Conservation (phyloP, 1,139 yeast genomes). For the Kurtzmaniella natalensis region DNA sequence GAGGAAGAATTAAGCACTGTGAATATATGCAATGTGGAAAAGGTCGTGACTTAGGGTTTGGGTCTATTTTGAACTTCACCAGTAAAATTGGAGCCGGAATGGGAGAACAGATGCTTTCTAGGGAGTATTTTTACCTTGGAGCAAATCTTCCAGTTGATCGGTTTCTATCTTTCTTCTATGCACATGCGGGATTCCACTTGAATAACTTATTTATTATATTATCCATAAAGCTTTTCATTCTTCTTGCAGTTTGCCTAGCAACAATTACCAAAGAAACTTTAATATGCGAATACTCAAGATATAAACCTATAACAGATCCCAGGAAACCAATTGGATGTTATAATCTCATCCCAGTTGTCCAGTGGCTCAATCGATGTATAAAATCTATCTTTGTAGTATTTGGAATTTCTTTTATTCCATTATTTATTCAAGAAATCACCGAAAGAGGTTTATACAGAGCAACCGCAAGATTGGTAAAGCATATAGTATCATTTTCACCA, state of each 20-base stretch:
- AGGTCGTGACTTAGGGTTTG: slow-evolving; percentile 53
- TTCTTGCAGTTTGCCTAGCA: slow-evolving; percentile 45
- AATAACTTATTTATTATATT: slow-evolving; percentile 48
- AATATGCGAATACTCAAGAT: slow-evolving; percentile 42
- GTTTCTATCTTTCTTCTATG: slow-evolving; percentile 50
- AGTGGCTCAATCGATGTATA: slow-evolving; percentile 48
- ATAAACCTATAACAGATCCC: slow-evolving; percentile 45
- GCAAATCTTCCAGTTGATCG: slow-evolving; percentile 47
- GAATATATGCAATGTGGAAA: slow-evolving; percentile 57
- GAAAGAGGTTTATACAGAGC: slow-evolving; percentile 49
- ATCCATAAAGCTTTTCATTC: slow-evolving; percentile 43
- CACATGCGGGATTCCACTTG: slow-evolving; percentile 55
- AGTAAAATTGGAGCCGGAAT: slow-evolving; percentile 57
- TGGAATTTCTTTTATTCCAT: slow-evolving; percentile 46
- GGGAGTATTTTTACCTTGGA: slow-evolving; percentile 50
- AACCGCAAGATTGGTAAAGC: slow-evolving; percentile 39
- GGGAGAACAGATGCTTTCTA: slow-evolving; percentile 54
- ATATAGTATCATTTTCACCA: slow-evolving; percentile 48
- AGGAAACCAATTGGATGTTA: slow-evolving; percentile 42
- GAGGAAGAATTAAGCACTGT: slow-evolving; percentile 54
- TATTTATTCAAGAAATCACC: slow-evolving; percentile 47
- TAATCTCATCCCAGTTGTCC: slow-evolving; percentile 45
- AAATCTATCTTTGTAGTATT: slow-evolving; percentile 48
- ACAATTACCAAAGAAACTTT: slow-evolving; percentile 41
- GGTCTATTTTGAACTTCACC: slow-evolving; percentile 49